phyloP scores from a whole-genome alignment of 805 yeast genomes.

The Metschnikowia picachoensis region DNA sequence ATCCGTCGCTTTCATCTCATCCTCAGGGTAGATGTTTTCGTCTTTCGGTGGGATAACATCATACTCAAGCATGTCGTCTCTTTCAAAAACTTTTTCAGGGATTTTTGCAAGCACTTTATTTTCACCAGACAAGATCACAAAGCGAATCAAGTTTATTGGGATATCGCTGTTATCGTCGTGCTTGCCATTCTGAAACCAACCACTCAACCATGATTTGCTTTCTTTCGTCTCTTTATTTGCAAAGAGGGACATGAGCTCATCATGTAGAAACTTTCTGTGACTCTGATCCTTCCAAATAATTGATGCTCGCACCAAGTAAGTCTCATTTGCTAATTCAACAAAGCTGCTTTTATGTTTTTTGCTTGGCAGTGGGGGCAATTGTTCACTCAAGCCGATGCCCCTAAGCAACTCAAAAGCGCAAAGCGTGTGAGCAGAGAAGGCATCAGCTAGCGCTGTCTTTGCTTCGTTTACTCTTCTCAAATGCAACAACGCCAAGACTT shows the following conservation, averaged over 20 bases:
- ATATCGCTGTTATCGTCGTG: conserved; percentile 25
- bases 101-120: conserved; percentile 65
- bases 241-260: conserved; percentile 31
- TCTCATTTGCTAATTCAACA: conserved; percentile 44
- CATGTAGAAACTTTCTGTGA: conserved; percentile 45
- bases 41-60: conserved; percentile 67
- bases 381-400: conserved; percentile 36
- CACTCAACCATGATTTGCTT: conserved; percentile 11
- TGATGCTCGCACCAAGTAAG: conserved; percentile 56
- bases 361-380: neutral
- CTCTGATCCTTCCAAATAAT: conserved; percentile 50
- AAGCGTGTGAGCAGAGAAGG: conserved; percentile 55
- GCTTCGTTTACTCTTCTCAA: conserved; percentile 45
- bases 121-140: conserved; percentile 69
- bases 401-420: conserved; percentile 50
- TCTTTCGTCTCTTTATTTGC: neutral
- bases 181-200: conserved; percentile 8
- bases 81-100: conserved; percentile 58
- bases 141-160: conserved; percentile 62
- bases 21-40: conserved; percentile 22
- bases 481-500: conserved; percentile 57
- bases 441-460: conserved; percentile 40
- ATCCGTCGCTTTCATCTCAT: conserved; percentile 22
- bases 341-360: conserved; percentile 21
- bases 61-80: conserved; percentile 61